A percentile compares a stretch with the other conserved stretches of the same genome.
Evolutionary conservation across 371 early-diverging fungal genomes (phyloP).

Genomic region (Mortierella sp.): DNA sequence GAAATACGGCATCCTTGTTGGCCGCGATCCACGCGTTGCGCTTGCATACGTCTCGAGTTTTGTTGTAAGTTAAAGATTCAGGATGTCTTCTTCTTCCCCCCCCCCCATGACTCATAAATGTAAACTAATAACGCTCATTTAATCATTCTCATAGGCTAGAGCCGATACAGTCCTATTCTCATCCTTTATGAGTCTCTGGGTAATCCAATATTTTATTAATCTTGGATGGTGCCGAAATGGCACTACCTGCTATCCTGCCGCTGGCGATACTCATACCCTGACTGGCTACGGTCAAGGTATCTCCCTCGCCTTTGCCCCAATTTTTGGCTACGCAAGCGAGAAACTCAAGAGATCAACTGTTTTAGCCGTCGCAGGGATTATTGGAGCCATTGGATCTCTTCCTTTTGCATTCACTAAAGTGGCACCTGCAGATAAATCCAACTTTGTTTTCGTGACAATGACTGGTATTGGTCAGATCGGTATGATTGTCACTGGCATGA

Average conservation of each 20-base stretch:
- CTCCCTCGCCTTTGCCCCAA: slow-evolving; percentile 76
- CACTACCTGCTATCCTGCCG: slow-evolving; percentile 58
- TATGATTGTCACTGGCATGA: slow-evolving; percentile 79
- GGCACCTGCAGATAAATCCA: slow-evolving; percentile 67
- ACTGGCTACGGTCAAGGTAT: slow-evolving; percentile 79
- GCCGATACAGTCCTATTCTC: slow-evolving; percentile 83
- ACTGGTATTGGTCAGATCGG: slow-evolving; percentile 83
- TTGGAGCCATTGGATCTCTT: slow-evolving; percentile 72
- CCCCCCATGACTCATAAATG: no score
- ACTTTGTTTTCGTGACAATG: slow-evolving; percentile 66
- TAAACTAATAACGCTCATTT: not conserved
- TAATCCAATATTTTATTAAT: slow-evolving; percentile 71
- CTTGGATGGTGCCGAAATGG: slow-evolving; percentile 61
- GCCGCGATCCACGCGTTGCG: slow-evolving; percentile 69
- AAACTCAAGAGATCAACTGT: slow-evolving; percentile 62
- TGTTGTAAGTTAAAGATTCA: slow-evolving; percentile 57
- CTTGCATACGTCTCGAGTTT: slow-evolving; percentile 72
- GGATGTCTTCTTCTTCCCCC: not conserved
- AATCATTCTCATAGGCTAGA: slow-evolving; percentile 62
- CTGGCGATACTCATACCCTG: slow-evolving; percentile 67
- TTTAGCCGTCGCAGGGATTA: slow-evolving; percentile 64
- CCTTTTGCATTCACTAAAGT: slow-evolving; percentile 65
- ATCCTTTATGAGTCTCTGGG: slow-evolving; percentile 82
- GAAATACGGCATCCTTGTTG: slow-evolving; percentile 63
- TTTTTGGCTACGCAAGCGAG: slow-evolving; percentile 68